These are phyloP conservation scores for Cladosporium sp. DNA, from an alignment of 2,329 filamentous ascomycete genomes.

Conservation along the genomic window DNA sequence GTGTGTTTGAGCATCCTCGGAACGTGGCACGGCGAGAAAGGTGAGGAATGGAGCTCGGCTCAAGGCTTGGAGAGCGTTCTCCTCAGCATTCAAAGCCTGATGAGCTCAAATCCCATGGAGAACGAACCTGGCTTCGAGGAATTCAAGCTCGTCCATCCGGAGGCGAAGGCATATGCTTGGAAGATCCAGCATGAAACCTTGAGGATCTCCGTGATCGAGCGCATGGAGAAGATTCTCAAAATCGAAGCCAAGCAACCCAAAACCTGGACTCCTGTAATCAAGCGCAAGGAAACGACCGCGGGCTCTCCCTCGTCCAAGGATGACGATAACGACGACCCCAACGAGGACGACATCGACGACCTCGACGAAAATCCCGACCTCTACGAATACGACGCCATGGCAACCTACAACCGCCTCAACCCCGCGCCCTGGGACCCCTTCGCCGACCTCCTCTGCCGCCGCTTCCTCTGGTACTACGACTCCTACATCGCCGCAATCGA, in stretches of 20 bases:
- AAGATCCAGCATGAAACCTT: conserved; percentile 89
- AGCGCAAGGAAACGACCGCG: background rate
- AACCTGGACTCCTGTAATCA: conserved; percentile 7
- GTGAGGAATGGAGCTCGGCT: conserved; percentile 94
- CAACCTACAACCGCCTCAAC: conserved; percentile 23
- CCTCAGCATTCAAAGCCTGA: conserved; percentile 90
- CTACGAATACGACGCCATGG: conserved; percentile 37
- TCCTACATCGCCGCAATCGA: conserved; percentile 70
- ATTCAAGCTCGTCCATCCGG: conserved; percentile 30
- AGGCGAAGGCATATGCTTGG: conserved; percentile 24
- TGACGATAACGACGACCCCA: conserved; percentile 1
- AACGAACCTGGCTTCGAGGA: conserved; percentile 93
- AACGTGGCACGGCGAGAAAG: conserved; percentile 85
- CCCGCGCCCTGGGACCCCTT: conserved; percentile 70
- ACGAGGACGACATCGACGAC: conserved; percentile 12
- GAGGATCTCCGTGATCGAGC: conserved; percentile 76
- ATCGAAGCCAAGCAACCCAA: conserved; percentile 42
- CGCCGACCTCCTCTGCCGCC: conserved; percentile 79
- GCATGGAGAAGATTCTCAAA: conserved; percentile 71
- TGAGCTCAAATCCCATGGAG: conserved; percentile 81
- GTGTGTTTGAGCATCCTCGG: conserved; percentile 74
- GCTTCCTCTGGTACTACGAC: conserved; percentile 94
- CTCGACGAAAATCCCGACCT: conserved; percentile 19
- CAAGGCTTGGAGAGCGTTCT: conserved; percentile 92
- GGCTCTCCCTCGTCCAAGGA: background rate